phyloP scores from a whole-genome alignment of 176 grass and related monocot species.

The Oryza punctata region DNA sequence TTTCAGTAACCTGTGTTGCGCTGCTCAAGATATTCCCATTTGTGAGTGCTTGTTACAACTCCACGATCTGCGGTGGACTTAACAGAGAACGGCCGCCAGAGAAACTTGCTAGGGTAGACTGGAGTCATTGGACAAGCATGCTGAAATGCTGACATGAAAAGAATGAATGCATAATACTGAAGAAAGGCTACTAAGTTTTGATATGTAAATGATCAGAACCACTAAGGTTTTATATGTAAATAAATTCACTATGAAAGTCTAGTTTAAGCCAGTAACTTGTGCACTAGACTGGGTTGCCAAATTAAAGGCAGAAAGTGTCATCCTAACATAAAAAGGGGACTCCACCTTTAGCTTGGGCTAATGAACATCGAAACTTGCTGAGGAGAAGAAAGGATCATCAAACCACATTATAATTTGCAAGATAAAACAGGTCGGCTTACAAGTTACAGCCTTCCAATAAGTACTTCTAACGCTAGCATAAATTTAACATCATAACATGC shows the following conservation, averaged over 20 bases:
- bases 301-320: not conserved
- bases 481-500: slow-evolving; percentile 40
- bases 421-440: slow-evolving; percentile 2
- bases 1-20: not conserved
- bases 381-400: not conserved
- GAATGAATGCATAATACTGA: not conserved
- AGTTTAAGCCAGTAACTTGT: not conserved
- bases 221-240: not conserved
- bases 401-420: not conserved
- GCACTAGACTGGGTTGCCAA: not conserved
- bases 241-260: not conserved
- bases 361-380: not conserved
- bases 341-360: not conserved
- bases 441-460: not conserved
- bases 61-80: not conserved
- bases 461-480: not conserved
- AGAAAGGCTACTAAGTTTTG: not conserved
- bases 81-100: not conserved
- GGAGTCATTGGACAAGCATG: not conserved
- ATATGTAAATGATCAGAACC: not conserved
- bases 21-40: not conserved
- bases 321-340: not conserved
- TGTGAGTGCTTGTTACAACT: too few relatives aligned
- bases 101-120: not conserved
- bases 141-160: not conserved